These are phyloP conservation scores for Rosa persica DNA, from an alignment of 306 rosid species.

Conservation along the genomic window DNA sequence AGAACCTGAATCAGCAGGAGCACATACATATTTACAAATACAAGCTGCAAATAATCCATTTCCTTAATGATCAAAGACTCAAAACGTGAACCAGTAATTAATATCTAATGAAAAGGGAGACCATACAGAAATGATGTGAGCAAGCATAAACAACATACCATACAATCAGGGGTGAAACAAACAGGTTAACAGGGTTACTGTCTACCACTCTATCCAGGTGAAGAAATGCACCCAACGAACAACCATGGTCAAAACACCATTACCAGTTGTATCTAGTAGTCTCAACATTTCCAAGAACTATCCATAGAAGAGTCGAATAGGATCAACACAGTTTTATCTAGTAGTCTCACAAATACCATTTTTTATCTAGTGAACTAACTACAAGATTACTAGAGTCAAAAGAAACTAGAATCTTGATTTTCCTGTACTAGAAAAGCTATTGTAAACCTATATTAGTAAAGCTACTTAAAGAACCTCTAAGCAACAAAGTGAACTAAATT, in stretches of 20 bases:
- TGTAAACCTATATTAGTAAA: neutral
- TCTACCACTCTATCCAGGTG: neutral
- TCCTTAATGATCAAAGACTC: neutral
- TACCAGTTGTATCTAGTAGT: neutral
- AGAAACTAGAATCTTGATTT: neutral
- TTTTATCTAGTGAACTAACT: neutral
- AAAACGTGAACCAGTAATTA: neutral
- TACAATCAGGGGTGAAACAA: neutral
- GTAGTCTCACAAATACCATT: neutral
- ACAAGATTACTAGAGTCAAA: neutral
- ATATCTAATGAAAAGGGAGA: neutral
- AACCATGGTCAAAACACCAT: constrained; percentile 1
- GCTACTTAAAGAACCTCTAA: neutral
- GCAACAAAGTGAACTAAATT: neutral
- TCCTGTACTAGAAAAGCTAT: neutral
- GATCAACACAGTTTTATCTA: neutral
- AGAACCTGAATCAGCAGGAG: neutral
- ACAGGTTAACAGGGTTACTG: neutral
- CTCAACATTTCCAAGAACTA: neutral
- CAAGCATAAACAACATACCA: neutral
- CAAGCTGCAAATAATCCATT: neutral
- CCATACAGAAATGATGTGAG: neutral
- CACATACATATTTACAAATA: neutral
- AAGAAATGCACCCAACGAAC: neutral
- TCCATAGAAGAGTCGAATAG: neutral